Percentiles rank a stretch among this genome's conserved stretches.
Evolutionary conservation across 176 grass and related monocot species (phyloP).

Genomic region (Bolboschoenus planiculmis): DNA sequence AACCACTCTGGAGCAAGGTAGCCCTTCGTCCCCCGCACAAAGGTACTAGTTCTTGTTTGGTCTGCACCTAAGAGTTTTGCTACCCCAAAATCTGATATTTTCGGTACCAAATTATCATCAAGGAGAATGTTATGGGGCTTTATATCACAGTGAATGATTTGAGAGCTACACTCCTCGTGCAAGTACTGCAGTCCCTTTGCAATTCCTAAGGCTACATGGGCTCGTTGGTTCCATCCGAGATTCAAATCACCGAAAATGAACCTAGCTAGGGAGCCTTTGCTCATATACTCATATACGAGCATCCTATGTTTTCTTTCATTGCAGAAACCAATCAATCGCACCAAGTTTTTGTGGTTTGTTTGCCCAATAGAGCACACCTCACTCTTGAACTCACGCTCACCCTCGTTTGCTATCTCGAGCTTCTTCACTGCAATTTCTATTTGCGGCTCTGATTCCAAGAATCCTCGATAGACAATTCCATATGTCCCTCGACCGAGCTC

Average conservation of each 20-base stretch:
- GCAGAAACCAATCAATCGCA: slow-evolving; percentile 41
- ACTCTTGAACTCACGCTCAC: slow-evolving; percentile 36
- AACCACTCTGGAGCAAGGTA: too few species aligned
- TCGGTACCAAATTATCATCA: slow-evolving; percentile 19
- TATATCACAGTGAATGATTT: slow-evolving; percentile 41
- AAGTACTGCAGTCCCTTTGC: slow-evolving; percentile 37
- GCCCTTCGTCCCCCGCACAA: slow-evolving; percentile 28
- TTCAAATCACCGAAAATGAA: slow-evolving; percentile 21
- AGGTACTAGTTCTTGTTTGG: slow-evolving; percentile 26
- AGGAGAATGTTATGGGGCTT: slow-evolving; percentile 38
- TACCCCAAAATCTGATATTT: slow-evolving; percentile 39
- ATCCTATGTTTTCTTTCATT: slow-evolving; percentile 38
- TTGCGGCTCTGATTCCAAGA: background rate
- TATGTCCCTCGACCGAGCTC: slow-evolving; percentile 41
- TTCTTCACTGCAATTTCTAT: slow-evolving; percentile 39
- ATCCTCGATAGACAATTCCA: slow-evolving; percentile 38
- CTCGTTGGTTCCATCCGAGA: slow-evolving; percentile 28
- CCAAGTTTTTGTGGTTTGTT: slow-evolving; percentile 49
- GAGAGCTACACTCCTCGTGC: slow-evolving; percentile 35
- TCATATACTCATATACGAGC: slow-evolving; percentile 49
- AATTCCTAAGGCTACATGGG: slow-evolving; percentile 26
- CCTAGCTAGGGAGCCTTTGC: slow-evolving; percentile 29
- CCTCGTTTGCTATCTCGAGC: slow-evolving; percentile 26
- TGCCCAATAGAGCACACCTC: slow-evolving; percentile 45
- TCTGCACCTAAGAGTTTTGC: slow-evolving; percentile 30